Conservation (phyloP, 768 basidiomycete genomes). For the Boletus speciosus region DNA sequence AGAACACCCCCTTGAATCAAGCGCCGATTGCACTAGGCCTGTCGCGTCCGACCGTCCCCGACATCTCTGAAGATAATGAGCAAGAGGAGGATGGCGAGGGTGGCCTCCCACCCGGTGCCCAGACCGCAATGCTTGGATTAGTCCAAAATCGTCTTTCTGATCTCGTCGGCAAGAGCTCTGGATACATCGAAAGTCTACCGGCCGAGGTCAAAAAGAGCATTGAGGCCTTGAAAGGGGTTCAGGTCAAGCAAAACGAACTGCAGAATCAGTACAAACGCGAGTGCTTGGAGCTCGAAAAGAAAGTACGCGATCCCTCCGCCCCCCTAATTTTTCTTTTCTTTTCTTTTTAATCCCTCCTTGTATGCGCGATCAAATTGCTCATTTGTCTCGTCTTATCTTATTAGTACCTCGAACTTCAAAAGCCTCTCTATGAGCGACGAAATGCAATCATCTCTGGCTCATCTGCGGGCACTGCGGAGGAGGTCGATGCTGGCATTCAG, state of each 20-base stretch:
- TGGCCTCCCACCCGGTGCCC: slow-evolving; percentile 42
- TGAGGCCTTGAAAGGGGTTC: slow-evolving; percentile 91
- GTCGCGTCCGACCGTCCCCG: slow-evolving; percentile 85
- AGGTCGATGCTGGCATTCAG: slow-evolving; percentile 77
- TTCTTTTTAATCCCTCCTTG: slow-evolving; percentile 3
- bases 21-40: slow-evolving; percentile 77
- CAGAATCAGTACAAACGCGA: slow-evolving; percentile 92
- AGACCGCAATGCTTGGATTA: slow-evolving; percentile 74
- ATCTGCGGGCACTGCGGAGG: slow-evolving; percentile 68
- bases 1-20: slow-evolving; percentile 84
- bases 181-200: slow-evolving; percentile 90
- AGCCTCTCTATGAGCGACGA: slow-evolving; percentile 85
- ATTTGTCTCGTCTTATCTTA: background rate
- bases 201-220: slow-evolving; percentile 76
- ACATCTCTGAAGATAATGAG: slow-evolving; percentile 81
- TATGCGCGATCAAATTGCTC: slow-evolving; percentile 12
- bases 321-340: no score
- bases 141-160: slow-evolving; percentile 84
- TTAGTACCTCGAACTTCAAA: slow-evolving; percentile 72
- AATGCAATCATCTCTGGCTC: slow-evolving; percentile 78
- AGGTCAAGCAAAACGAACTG: slow-evolving; percentile 85
- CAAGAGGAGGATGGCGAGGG: slow-evolving; percentile 57
- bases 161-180: slow-evolving; percentile 88
- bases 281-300: slow-evolving; percentile 93
- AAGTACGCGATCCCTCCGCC: slow-evolving; percentile 47